These are phyloP conservation scores for Ustilago cynodontis DNA, from an alignment of 1,284 basidiomycete genomes.

Conservation along the genomic window DNA sequence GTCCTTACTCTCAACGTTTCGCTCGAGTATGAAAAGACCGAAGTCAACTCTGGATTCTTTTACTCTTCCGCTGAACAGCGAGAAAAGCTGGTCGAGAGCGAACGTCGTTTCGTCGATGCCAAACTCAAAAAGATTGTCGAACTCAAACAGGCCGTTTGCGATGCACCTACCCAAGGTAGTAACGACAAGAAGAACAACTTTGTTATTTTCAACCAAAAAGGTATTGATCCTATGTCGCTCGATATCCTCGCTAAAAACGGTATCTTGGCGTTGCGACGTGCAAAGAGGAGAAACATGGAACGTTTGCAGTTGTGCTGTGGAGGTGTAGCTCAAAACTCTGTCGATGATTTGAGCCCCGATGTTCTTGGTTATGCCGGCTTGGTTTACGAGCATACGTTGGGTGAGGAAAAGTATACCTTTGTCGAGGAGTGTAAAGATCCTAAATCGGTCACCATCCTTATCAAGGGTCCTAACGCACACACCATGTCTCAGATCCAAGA, in stretches of 20 bases:
- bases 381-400: constrained; percentile 98
- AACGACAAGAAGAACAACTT: constrained; percentile 80
- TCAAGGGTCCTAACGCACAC: constrained; percentile 89
- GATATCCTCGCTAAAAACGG: constrained; percentile 97
- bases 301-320: constrained; percentile 81
- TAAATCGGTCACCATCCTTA: constrained; percentile 94
- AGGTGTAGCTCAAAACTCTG: constrained; percentile 95
- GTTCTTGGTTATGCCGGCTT: constrained; percentile 96
- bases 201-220: constrained; percentile 98
- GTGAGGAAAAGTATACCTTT: constrained; percentile 99
- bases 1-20: constrained; percentile 97
- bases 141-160: constrained; percentile 95
- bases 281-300: constrained; percentile 81
- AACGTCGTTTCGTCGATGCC: constrained; percentile 91
- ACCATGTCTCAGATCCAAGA: constrained; percentile 97
- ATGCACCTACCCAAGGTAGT: constrained; percentile 56
- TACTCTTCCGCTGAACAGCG: constrained; percentile 98
- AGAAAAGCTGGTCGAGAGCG: constrained; percentile 98
- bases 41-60: constrained; percentile 99
- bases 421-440: constrained; percentile 96
- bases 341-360: constrained; percentile 92
- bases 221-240: constrained; percentile 96
- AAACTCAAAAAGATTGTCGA: constrained; percentile 97
- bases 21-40: constrained; percentile 99
- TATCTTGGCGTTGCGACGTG: constrained; percentile 91